phyloP scores from a whole-genome alignment of 129 eudicot genomes.

The Erigeron canadensis region DNA sequence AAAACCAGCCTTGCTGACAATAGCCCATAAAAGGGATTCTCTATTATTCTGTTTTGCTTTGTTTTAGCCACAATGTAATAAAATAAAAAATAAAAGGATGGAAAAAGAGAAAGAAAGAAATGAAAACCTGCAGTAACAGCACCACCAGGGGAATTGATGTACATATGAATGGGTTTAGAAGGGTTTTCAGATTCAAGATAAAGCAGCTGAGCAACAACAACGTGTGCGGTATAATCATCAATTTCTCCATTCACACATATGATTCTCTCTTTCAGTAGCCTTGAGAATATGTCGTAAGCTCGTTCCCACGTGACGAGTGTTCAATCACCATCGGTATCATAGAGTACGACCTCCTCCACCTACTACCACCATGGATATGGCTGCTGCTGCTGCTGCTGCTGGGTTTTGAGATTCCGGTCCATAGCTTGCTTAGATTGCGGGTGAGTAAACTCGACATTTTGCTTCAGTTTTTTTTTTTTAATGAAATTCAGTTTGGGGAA shows the following conservation, averaged over 20 bases:
- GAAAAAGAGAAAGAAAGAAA: too few relatives aligned
- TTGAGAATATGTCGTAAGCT: conserved; percentile 94
- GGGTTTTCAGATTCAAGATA: conserved; percentile 93
- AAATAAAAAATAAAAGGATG: too few relatives aligned
- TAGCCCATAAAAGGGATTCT: too few relatives aligned
- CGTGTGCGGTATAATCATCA: conserved; percentile 78
- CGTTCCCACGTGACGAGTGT: conserved; percentile 93
- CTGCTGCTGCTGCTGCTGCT: too few relatives aligned
- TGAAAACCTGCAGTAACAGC: conserved; percentile 87
- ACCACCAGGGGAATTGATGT: conserved; percentile 94
- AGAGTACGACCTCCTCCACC: conserved; percentile 35
- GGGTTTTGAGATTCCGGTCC: conserved; percentile 13
- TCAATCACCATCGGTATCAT: conserved; percentile 92
- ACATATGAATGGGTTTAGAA: conserved; percentile 83
- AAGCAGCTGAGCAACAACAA: conserved; percentile 93
- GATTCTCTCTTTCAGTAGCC: conserved; percentile 79
- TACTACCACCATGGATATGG: conserved; percentile 3
- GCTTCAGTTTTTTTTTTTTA: neutral
- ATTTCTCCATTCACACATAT: conserved; percentile 87
- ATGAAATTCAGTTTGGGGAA: conserved; percentile 1
- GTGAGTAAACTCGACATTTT: conserved; percentile 34
- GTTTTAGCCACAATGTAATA: too few relatives aligned
- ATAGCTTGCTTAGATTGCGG: conserved; percentile 35
- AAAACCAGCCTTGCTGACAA: too few relatives aligned
- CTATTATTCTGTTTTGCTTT: too few relatives aligned